A percentile compares a stretch with the other conserved stretches of the same genome.
Evolutionary conservation across 257 asterid species (phyloP).

Genomic region (Solanum lycopersicoides): DNA sequence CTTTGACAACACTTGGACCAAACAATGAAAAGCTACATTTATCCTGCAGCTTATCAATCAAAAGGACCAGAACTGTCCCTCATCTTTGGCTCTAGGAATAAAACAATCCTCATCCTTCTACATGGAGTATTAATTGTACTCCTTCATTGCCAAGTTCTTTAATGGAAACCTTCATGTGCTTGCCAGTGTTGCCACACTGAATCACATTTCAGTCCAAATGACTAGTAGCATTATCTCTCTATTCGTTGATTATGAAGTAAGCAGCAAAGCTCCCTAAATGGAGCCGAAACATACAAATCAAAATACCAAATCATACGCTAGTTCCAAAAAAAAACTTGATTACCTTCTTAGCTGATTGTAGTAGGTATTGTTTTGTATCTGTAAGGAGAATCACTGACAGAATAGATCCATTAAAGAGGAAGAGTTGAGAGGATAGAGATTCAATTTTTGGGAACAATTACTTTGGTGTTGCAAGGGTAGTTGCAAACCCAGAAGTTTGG

Average conservation of each 20-base stretch:
- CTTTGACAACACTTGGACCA: neutral
- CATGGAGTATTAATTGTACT: neutral
- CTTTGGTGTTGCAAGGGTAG: neutral
- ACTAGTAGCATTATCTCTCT: neutral
- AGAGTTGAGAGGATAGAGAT: neutral
- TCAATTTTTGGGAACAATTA: neutral
- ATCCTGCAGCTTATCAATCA: neutral
- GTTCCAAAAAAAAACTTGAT: neutral
- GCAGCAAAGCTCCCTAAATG: neutral
- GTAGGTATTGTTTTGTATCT: neutral
- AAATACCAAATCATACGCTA: neutral
- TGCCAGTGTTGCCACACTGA: neutral
- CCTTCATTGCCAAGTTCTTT: neutral
- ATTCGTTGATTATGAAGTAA: neutral
- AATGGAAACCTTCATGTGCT: neutral
- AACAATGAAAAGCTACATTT: neutral
- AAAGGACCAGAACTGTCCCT: neutral
- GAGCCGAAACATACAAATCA: neutral
- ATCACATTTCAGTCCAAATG: neutral
- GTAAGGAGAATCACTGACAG: neutral
- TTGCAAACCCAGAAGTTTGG: neutral
- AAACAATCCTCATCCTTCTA: neutral
- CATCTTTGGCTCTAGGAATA: neutral
- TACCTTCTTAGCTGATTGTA: neutral
- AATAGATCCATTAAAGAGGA: neutral